These are phyloP conservation scores for Trichoderma endophyticum DNA, from an alignment of 2,329 filamentous ascomycete species.

Conservation along the genomic window DNA sequence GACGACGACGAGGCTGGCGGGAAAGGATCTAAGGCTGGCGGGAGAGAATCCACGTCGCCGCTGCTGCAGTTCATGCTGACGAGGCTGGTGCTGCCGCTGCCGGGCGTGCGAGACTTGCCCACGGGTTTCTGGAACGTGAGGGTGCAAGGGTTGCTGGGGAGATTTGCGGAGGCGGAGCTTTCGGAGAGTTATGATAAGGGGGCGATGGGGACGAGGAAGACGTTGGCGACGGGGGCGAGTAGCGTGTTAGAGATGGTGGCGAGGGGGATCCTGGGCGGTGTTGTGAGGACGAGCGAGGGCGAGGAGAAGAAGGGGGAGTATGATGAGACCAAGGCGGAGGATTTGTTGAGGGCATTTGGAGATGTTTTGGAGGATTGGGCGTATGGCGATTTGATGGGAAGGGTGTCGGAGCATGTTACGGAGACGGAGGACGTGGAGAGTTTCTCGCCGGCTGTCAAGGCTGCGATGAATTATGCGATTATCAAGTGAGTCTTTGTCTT, in stretches of 20 bases:
- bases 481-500: constrained; percentile 57
- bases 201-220: constrained; percentile 69
- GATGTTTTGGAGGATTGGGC: constrained; percentile 64
- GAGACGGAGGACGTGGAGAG: constrained; percentile 61
- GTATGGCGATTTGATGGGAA: constrained; percentile 65
- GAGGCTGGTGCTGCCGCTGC: constrained; percentile 62
- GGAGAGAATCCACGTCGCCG: constrained; percentile 51
- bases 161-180: constrained; percentile 64
- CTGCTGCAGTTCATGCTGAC: constrained; percentile 66
- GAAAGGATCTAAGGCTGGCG: constrained; percentile 20
- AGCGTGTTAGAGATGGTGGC: constrained; percentile 67
- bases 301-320: constrained; percentile 40
- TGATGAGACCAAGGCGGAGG: constrained; percentile 55
- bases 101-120: constrained; percentile 62
- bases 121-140: constrained; percentile 63
- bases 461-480: constrained; percentile 62
- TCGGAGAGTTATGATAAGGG: constrained; percentile 83
- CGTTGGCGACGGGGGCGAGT: constrained; percentile 68
- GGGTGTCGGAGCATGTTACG: constrained; percentile 59
- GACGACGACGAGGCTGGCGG: constrained; percentile 25
- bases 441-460: constrained; percentile 60
- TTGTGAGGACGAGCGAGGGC: constrained; percentile 22
- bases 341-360: constrained; percentile 63
- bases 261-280: constrained; percentile 62
- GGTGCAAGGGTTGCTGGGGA: constrained; percentile 56